Evolutionary conservation across 2,329 filamentous ascomycete genomes (phyloP).

Genomic region (Clonostachys rosea): DNA sequence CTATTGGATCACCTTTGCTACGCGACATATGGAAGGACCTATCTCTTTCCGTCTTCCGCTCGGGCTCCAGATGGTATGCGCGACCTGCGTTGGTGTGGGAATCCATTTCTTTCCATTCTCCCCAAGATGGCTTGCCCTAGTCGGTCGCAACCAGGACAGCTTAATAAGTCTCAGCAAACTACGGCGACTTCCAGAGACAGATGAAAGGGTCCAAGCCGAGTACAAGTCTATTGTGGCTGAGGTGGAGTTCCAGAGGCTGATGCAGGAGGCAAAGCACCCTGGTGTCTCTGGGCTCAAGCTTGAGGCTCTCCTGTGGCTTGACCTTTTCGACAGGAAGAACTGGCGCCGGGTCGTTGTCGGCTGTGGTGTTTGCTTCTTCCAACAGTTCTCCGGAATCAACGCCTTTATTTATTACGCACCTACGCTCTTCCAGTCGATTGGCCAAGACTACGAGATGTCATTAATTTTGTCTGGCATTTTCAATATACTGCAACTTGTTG

Average conservation of each 20-base stretch:
- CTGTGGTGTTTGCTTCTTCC: constrained; percentile 32
- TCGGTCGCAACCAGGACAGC: constrained; percentile 51
- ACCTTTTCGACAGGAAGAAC: constrained; percentile 38
- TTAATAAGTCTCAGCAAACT: constrained; percentile 46
- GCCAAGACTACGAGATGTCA: constrained; percentile 22
- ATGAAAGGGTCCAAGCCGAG: constrained; percentile 9
- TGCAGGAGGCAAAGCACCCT: not conserved
- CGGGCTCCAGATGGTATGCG: constrained; percentile 3
- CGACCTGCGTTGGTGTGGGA: not conserved
- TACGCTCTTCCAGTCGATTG: constrained; percentile 31
- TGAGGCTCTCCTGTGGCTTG: constrained; percentile 36
- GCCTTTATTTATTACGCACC: constrained; percentile 41
- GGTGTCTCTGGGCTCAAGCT: constrained; percentile 12
- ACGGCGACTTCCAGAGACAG: constrained; percentile 8
- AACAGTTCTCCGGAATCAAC: constrained; percentile 26
- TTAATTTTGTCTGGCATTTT: constrained; percentile 33
- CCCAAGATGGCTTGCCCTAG: constrained; percentile 51
- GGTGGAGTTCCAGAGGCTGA: constrained; percentile 3
- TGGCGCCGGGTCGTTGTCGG: constrained; percentile 33
- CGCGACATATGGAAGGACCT: constrained; percentile 7
- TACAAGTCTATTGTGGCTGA: constrained; percentile 9
- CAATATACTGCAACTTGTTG: constrained; percentile 37
- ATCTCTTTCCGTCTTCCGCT: constrained; percentile 4
- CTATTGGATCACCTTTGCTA: constrained; percentile 17
- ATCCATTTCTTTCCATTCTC: constrained; percentile 62